phyloP scores from a whole-genome alignment of 2,329 filamentous ascomycete species.

The Dactylellina drechsleri region DNA sequence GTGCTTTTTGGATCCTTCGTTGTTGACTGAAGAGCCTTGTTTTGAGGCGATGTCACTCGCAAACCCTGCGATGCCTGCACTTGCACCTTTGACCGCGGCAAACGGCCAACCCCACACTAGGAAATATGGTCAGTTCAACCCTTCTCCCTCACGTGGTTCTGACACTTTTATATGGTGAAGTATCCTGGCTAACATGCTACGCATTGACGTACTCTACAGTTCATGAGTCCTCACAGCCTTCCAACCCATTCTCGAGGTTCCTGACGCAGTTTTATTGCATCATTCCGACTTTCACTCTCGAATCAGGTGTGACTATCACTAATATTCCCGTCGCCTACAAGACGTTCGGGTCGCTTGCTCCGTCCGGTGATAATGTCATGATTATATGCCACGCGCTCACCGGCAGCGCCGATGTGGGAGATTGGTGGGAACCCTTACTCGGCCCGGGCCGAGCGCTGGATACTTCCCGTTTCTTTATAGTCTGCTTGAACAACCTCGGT shows the following conservation, averaged over 20 bases:
- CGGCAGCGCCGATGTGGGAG: slow-evolving; percentile 82
- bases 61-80: slow-evolving; percentile 11
- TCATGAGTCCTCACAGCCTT: slow-evolving; percentile 71
- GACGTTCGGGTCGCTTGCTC: slow-evolving; percentile 71
- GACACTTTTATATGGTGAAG: neutral
- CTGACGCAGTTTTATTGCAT: slow-evolving; percentile 89
- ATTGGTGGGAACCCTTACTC: slow-evolving; percentile 88
- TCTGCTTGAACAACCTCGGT: slow-evolving; percentile 86
- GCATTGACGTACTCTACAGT: slow-evolving; percentile 23
- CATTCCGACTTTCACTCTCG: slow-evolving; percentile 88
- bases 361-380: slow-evolving; percentile 74
- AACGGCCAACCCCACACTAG: slow-evolving; percentile 11
- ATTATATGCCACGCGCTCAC: slow-evolving; percentile 85
- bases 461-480: slow-evolving; percentile 81
- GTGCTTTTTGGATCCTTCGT: slow-evolving; percentile 21
- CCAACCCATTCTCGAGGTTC: slow-evolving; percentile 88
- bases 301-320: slow-evolving; percentile 83
- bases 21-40: slow-evolving; percentile 7
- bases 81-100: slow-evolving; percentile 18
- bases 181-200: neutral
- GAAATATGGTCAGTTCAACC: slow-evolving; percentile 37
- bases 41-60: slow-evolving; percentile 14
- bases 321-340: slow-evolving; percentile 80
- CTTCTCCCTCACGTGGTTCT: neutral
- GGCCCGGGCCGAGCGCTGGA: slow-evolving; percentile 83